Conservation (phyloP, 106 monocot genomes). For the Allium cepa region DNA sequence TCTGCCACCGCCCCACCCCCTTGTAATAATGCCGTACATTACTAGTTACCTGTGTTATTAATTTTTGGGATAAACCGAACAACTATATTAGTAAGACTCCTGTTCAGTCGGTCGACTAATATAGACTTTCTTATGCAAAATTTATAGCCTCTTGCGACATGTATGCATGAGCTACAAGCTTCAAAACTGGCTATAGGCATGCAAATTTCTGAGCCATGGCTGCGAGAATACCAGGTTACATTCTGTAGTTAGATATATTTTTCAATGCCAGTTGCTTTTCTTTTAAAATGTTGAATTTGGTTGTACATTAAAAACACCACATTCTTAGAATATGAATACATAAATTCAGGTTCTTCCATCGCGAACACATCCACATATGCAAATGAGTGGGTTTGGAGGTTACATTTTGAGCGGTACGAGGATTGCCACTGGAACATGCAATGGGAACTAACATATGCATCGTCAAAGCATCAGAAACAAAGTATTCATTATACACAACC, state of each 20-base stretch:
- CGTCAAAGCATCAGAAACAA: no score
- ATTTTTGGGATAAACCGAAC: no score
- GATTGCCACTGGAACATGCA: constrained; percentile 23
- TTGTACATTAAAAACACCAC: not conserved
- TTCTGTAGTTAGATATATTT: not conserved
- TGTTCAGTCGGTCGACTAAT: no score
- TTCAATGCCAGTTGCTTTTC: not conserved
- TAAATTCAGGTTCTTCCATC: constrained; percentile 79
- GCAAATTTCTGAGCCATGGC: constrained; percentile 74
- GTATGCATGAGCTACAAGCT: constrained; percentile 52
- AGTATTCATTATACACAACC: no score
- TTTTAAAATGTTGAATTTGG: constrained; percentile 2
- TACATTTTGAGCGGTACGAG: constrained; percentile 80
- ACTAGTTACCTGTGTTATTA: no score
- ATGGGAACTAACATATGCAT: not conserved
- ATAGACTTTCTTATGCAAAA: not conserved
- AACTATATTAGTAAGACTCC: no score
- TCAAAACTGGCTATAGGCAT: constrained; percentile 60
- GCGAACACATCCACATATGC: constrained; percentile 89
- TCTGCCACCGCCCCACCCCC: no score
- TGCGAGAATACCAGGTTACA: constrained; percentile 73
- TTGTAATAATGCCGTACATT: no score
- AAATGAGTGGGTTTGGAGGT: constrained; percentile 89
- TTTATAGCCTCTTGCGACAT: constrained; percentile 45
- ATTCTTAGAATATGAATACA: constrained; percentile 1